Percentiles rank a stretch among this genome's conserved stretches.
Conservation (phyloP, 2,329 filamentous ascomycete genomes). For the Botrytis deweyae region DNA sequence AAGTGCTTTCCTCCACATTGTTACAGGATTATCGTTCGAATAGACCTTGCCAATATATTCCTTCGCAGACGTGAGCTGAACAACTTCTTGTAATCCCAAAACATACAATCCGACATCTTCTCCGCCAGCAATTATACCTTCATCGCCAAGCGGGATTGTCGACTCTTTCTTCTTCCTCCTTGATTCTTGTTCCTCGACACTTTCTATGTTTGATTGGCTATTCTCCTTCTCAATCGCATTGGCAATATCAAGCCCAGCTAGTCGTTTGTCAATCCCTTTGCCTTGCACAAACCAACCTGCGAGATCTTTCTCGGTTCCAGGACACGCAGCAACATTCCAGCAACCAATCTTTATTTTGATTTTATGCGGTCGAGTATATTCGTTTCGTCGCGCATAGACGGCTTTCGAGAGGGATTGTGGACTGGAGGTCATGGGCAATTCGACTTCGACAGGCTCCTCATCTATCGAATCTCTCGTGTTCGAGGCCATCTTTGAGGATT, state of each 20-base stretch:
- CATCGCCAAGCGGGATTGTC: conserved; percentile 47
- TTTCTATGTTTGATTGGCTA: conserved; percentile 43
- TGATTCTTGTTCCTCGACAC: conserved; percentile 48
- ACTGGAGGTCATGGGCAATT: conserved; percentile 39
- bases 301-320: conserved; percentile 84
- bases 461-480: conserved; percentile 27
- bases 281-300: conserved; percentile 84
- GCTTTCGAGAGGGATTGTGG: conserved; percentile 61
- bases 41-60: conserved; percentile 74
- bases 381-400: conserved; percentile 69
- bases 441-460: conserved; percentile 16
- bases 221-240: conserved; percentile 40
- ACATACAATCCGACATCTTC: conserved; percentile 86
- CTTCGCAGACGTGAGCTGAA: conserved; percentile 76
- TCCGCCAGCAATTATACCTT: conserved; percentile 49
- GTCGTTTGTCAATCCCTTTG: conserved; percentile 63
- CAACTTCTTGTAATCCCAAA: conserved; percentile 86
- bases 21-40: conserved; percentile 67
- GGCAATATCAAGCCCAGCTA: conserved; percentile 55
- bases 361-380: conserved; percentile 73
- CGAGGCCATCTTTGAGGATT: conserved; percentile 22
- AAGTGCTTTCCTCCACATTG: conserved; percentile 78
- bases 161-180: conserved; percentile 43
- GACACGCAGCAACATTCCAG: conserved; percentile 89
- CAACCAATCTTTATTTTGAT: conserved; percentile 87